phyloP scores from a whole-genome alignment of 2,329 filamentous ascomycete genomes.

The Bisporella sp. region DNA sequence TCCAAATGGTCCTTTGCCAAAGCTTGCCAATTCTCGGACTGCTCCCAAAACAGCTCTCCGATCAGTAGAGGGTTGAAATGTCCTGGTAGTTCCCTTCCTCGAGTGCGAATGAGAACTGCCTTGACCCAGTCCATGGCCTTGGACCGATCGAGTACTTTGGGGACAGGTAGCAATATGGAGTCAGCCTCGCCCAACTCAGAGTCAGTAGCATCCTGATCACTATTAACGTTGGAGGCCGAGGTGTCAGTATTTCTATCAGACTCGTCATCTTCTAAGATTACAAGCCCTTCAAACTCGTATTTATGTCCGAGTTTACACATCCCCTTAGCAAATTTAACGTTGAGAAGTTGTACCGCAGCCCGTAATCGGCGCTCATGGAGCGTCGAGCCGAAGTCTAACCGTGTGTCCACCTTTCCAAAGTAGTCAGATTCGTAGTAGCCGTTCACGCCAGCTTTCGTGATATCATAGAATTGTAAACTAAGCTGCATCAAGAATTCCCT shows the following conservation, averaged over 20 bases:
- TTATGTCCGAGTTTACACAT: conserved; percentile 2
- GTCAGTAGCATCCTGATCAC: background rate
- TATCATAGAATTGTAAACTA: conserved; percentile 1
- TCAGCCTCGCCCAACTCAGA: background rate
- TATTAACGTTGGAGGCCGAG: background rate
- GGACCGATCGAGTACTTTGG: background rate
- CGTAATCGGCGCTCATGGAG: conserved; percentile 2
- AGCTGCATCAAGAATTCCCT: conserved; percentile 4
- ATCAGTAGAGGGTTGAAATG: conserved; percentile 10
- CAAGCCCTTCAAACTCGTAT: background rate
- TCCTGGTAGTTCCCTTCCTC: conserved; percentile 5
- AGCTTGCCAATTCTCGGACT: conserved; percentile 2
- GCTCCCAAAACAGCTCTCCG: conserved; percentile 7
- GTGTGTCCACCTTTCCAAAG: conserved; percentile 3
- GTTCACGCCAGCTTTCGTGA: conserved; percentile 5
- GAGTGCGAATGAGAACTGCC: background rate
- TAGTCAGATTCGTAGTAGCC: conserved; percentile 9
- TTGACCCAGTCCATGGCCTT: background rate
- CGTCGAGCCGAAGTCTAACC: background rate
- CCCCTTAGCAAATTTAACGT: conserved; percentile 2
- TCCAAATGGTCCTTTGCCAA: conserved; percentile 3
- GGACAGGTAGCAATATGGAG: background rate
- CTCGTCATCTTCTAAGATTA: background rate
- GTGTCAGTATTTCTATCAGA: background rate
- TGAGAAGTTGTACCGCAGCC: conserved; percentile 5